Evolutionary conservation across 345 rosid genomes (phyloP).

Genomic region (Streptanthus diversifolius): DNA sequence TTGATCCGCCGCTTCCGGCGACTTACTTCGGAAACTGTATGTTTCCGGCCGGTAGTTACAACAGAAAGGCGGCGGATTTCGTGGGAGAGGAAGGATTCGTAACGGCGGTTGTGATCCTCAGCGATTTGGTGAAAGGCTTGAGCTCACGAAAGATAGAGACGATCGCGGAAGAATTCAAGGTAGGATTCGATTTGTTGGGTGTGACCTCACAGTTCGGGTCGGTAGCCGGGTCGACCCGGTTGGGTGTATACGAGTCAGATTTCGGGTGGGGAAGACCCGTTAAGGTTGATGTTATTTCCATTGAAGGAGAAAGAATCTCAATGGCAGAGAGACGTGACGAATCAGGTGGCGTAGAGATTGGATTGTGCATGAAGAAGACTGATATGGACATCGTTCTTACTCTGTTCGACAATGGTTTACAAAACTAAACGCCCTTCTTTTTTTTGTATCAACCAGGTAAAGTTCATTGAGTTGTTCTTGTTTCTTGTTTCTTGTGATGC

Average conservation of each 20-base stretch:
- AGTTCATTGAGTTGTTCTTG: neutral
- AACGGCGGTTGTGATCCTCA: conserved; percentile 4
- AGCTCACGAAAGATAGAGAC: conserved; percentile 6
- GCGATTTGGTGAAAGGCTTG: conserved; percentile 11
- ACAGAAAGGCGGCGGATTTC: neutral
- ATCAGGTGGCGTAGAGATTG: conserved; percentile 30
- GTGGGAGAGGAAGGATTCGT: conserved; percentile 22
- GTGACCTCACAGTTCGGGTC: neutral
- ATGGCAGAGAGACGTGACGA: conserved; percentile 28
- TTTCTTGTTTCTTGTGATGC: neutral
- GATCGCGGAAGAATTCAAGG: neutral
- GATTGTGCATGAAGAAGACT: conserved; percentile 11
- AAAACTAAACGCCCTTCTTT: neutral
- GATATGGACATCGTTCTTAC: conserved; percentile 5
- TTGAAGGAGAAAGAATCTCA: conserved; percentile 5
- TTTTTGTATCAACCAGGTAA: neutral
- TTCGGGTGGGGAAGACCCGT: conserved; percentile 34
- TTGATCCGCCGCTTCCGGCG: conserved; percentile 1
- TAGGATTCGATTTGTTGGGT: neutral
- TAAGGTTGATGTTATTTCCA: conserved; percentile 9
- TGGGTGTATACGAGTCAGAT: conserved; percentile 26
- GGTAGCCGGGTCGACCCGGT: conserved; percentile 28
- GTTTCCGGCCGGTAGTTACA: neutral
- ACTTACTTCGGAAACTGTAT: conserved; percentile 32
- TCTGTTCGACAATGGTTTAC: conserved; percentile 9